Evolutionary conservation across 2,329 filamentous ascomycete genomes (phyloP), one percentile per base, ranked within the genome.

Genomic region (Aspergillus pseudoviridinutans): DNA sequence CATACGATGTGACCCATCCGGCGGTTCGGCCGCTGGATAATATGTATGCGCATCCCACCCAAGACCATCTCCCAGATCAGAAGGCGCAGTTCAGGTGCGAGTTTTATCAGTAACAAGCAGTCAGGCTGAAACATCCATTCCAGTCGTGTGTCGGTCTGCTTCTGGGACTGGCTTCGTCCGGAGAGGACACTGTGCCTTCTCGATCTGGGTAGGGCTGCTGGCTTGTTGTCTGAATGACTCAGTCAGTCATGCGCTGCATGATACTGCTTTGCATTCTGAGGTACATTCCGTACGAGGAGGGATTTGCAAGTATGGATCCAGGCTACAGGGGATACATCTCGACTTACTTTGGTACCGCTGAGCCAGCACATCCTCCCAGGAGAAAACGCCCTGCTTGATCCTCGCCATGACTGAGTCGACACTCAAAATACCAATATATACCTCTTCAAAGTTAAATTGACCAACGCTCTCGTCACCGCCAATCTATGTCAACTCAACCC

Each of bases 301-400:
- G 10, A 32, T 32, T 46, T n/a, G 27, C 44, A 25, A 22, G 22
- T 5, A 46, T 24, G 42, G 3, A 9, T 24, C 3, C 12, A 32
- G n/a, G 47, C 54, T 52, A 22, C 27, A 46, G 8, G 25, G 9
- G 3, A 22, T 29, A 20, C 35, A 12, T 41, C 42, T 17, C n/a
- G 42, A 69, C 70, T 63, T 52, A 75, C 73, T 74, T 56, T 73
- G 71, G 60, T 74, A 75, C 57, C 72, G 71, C 52, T 75, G 72
- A 28, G 70, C 67, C 44, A 75, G 61, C 10, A 75, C 73, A 66
- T 75, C 73, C 60, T 75, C 73, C 73, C 73, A 75, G 6, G 71
- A 75, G 59, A 75, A 75, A 2, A 75, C 68, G 0, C 73, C 73
- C 42, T 67, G 66, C 55, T 71, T 75, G 42, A 67, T 67, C 52